Base-by-base conservation (phyloP, 208 protist species). In the Leishmania tarentolae region DNA sequence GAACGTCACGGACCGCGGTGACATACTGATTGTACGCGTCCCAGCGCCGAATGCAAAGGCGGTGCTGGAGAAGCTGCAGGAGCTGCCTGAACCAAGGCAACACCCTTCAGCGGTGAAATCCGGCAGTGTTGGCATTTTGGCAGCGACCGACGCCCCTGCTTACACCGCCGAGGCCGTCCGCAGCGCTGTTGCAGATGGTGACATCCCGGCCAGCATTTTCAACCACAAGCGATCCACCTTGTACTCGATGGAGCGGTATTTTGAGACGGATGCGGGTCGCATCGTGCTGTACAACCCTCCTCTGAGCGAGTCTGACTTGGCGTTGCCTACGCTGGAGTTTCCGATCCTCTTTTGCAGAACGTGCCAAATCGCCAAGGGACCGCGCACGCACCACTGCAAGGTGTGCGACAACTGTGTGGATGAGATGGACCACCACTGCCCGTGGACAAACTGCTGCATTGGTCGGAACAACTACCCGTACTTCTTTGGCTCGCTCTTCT, bases 351-450 rank as follows among this genome's bases (percentile, higher is more conserved):
- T 86, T 69, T 95, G 90, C 75, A 56, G 81, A 24, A 94, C 86
- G 28, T 95, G 92, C 70, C 56, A 74, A 61, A 82, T 91, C 28
- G 92, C 90, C 57, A 80, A 80, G 53, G 83, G 79, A 4, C 90
- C 90, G 9, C 90, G 92, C 56, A 91, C 92, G 46, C 87, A 83
- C 40, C 90, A 95, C 82, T 95, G 90, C 80, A 79, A 76, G 61
- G 75, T 86, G 59, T 95, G 92, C 82, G 78, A 92, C 61, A 86
- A 82, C 76, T 95, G 90, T 52, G 87, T 94, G 2, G 90, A 93
- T 66, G 81, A 82, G 50, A 83, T 93, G 65, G 90, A 95, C 78
- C 90, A 94, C 70, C 92, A 95, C 80, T 94, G 92, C 76, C 71
- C 68, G 13, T 94, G 92, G 92, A 92, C 86, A 31, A 88, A 88